phyloP scores from a whole-genome alignment of 768 basidiomycete species.

The Dioszegia aurantiaca region DNA sequence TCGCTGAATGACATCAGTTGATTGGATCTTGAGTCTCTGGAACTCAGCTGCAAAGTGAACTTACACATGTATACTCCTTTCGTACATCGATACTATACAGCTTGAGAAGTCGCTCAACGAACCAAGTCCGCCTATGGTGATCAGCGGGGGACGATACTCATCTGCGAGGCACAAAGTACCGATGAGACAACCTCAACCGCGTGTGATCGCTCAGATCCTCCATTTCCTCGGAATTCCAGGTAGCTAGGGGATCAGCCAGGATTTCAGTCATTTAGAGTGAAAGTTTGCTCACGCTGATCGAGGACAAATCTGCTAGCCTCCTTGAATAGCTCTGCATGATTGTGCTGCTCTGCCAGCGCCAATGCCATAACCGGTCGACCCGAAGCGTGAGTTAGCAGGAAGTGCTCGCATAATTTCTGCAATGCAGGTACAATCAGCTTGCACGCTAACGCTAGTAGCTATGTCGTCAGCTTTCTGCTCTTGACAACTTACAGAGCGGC shows the following conservation, averaged over 20 bases:
- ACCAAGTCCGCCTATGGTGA: constrained; percentile 75
- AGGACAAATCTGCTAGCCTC: constrained; percentile 89
- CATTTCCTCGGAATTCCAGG: constrained; percentile 44
- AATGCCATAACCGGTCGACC: constrained; percentile 90
- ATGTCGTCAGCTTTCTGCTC: not conserved
- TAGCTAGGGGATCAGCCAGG: constrained; percentile 25
- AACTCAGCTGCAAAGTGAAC: constrained; percentile 1
- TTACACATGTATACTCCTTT: constrained; percentile 93
- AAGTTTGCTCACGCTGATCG: constrained; percentile 81
- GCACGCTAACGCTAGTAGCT: constrained; percentile 75
- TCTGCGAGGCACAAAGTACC: constrained; percentile 27
- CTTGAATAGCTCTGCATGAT: constrained; percentile 65
- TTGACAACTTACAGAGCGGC: not conserved
- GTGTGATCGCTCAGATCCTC: constrained; percentile 68
- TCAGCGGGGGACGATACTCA: not conserved
- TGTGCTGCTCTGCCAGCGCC: constrained; percentile 84
- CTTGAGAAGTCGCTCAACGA: constrained; percentile 88
- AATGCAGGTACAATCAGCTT: constrained; percentile 81
- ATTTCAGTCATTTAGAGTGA: constrained; percentile 35
- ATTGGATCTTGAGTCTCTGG: no score
- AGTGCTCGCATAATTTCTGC: constrained; percentile 76
- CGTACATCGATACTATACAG: constrained; percentile 78
- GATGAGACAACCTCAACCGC: constrained; percentile 80
- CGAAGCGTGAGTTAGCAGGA: constrained; percentile 87
- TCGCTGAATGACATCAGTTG: constrained; percentile 58